Conservation (phyloP, 345 rosid genomes). For the Barbarea vulgaris region DNA sequence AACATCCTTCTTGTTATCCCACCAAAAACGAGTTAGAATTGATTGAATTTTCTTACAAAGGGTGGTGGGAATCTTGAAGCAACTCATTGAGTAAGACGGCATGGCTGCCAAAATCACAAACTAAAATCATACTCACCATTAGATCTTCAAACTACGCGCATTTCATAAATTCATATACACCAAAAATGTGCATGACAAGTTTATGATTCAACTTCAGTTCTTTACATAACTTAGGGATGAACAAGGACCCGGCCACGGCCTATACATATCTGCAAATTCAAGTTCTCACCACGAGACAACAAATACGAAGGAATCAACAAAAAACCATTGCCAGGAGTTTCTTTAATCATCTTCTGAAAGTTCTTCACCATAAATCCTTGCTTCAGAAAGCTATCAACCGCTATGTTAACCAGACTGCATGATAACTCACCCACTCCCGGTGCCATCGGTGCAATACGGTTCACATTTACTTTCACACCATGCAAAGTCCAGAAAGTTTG, state of each 20-base stretch:
- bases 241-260: neutral
- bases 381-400: neutral
- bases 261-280: neutral
- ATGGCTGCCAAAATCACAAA: too few species aligned
- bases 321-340: conserved; percentile 8
- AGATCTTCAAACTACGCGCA: neutral
- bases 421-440: neutral
- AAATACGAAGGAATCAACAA: conserved; percentile 23
- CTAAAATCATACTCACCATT: neutral
- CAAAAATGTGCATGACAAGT: conserved; percentile 7
- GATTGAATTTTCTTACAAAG: too few species aligned
- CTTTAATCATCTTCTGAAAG: conserved; percentile 20
- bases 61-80: too few species aligned
- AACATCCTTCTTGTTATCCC: too few species aligned
- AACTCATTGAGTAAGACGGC: too few species aligned
- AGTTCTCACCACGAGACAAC: neutral
- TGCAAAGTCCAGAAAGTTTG: conserved; percentile 33
- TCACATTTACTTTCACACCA: conserved; percentile 37
- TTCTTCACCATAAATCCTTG: conserved; percentile 22
- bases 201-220: neutral
- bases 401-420: neutral
- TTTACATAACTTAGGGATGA: neutral
- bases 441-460: conserved; percentile 33
- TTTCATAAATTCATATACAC: neutral
- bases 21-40: too few species aligned